Evolutionary conservation across 805 yeast genomes (phyloP).

Genomic region (Metschnikowia corniflorae): DNA sequence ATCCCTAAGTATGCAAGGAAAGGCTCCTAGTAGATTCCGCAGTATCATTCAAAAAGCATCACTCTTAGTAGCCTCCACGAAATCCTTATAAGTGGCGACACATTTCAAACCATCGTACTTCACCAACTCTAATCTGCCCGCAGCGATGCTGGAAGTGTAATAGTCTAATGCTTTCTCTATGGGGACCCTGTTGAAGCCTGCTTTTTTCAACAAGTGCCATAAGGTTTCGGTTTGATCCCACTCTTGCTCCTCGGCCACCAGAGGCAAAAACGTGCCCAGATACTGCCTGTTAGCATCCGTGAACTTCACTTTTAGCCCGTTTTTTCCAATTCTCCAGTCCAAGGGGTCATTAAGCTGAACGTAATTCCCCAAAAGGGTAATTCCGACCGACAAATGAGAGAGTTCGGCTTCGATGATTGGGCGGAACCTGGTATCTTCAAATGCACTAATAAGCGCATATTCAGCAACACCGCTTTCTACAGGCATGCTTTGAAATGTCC

Average conservation of each 20-base stretch:
- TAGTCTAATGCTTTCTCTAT: slow-evolving; percentile 20
- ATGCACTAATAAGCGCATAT: slow-evolving; percentile 61
- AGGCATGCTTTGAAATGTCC: slow-evolving; percentile 65
- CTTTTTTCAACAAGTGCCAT: slow-evolving; percentile 66
- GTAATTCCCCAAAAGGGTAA: slow-evolving; percentile 63
- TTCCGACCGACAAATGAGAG: slow-evolving; percentile 48
- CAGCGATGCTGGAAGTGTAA: slow-evolving; percentile 26
- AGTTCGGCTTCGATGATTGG: slow-evolving; percentile 62
- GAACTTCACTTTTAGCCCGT: slow-evolving; percentile 71
- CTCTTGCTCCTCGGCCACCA: slow-evolving; percentile 82
- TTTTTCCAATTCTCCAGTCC: slow-evolving; percentile 80
- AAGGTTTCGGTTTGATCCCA: slow-evolving; percentile 77
- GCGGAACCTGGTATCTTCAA: slow-evolving; percentile 73
- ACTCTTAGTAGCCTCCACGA: neutral
- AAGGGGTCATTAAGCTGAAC: slow-evolving; percentile 47
- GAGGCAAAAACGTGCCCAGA: slow-evolving; percentile 86
- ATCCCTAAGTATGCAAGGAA: too few species aligned
- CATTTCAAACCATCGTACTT: slow-evolving; percentile 37
- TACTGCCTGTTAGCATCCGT: slow-evolving; percentile 33
- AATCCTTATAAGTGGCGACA: slow-evolving; percentile 25
- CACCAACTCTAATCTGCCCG: slow-evolving; percentile 33
- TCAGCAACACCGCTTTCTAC: slow-evolving; percentile 55
- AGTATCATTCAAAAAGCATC: too few species aligned
- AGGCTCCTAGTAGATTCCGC: too few species aligned
- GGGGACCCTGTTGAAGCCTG: slow-evolving; percentile 40